Evolutionary conservation across 257 asterid species (phyloP), one percentile per base, ranked within the genome.

Genomic region (Linderniella brevidens): DNA sequence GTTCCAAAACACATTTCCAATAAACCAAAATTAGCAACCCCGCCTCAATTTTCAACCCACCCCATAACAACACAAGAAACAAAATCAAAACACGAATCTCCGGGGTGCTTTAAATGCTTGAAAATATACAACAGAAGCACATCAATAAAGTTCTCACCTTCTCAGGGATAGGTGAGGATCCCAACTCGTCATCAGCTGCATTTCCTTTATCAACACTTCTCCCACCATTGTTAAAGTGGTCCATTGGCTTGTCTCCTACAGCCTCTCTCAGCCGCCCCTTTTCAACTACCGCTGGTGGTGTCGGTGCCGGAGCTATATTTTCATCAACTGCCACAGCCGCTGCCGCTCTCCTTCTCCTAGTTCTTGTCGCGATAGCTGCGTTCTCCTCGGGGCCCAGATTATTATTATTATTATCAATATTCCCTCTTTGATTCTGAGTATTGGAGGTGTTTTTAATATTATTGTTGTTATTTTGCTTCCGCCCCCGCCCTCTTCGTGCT

Each of bases 401-500:
- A 48, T 37, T 54, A 17, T 17, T 53, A 35, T 49, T 58, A 10
- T 13, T 47, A 41, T 1, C 40, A 40, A 41, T 41, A 13, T 32
- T 46, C 13, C 7, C 37, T 25, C 32, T 25, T 25, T 6, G 32
- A 25, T 25, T 25, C 32, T 25, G 32, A 25, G 32, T 25, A 25
- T 25, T 25, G 32, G 6, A 3, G 32, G 3, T 25, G 6, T 25
- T 25, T 25, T 6, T 3, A 25, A 25, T 25, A 25, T 25, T 25
- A 25, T 25, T 25, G 32, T 25, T 25, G 32, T 25, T 25, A 25
- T 25, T 25, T 25, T 3, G 32, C 32, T 25, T 54, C 57, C 64
- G 47, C 68, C 75, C 61, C 66, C 90, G 64, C 57, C 86, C 95
- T 70, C 88, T 59, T 66, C 90, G 73, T 64, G 37, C 77, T 72